Percentiles rank a stretch among this genome's conserved stretches.
These are phyloP conservation scores for Neurospora tetrasperma DNA, from an alignment of 495 filamentous ascomycete species.

Conservation along the genomic window DNA sequence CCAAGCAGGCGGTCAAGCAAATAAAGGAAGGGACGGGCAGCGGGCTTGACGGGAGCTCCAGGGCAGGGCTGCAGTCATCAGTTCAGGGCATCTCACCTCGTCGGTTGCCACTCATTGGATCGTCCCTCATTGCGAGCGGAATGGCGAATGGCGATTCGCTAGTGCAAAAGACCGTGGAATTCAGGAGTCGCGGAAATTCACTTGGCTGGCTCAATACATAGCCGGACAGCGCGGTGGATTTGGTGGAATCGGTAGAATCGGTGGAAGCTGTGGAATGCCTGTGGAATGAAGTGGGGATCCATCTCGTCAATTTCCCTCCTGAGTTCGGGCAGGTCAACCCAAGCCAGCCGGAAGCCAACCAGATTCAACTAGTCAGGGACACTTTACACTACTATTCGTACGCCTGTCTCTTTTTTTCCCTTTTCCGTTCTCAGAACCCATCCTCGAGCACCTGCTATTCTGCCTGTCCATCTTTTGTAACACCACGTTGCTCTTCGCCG, in stretches of 20 bases:
- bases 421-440: background rate
- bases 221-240: background rate
- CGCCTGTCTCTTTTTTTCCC: slow-evolving; percentile 1
- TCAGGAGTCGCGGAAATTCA: background rate
- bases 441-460: background rate
- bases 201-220: background rate
- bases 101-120: background rate
- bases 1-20: background rate
- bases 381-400: background rate
- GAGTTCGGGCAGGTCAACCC: background rate
- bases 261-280: background rate
- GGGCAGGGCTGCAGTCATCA: background rate
- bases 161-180: background rate
- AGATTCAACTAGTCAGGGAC: background rate
- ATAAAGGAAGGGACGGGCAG: background rate
- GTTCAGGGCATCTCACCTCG: background rate
- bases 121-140: background rate
- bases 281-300: background rate
- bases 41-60: background rate
- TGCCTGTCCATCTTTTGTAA: background rate
- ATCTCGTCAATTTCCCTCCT: background rate
- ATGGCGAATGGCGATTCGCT: background rate
- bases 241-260: background rate
- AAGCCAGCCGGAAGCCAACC: background rate
- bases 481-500: background rate